Evolutionary conservation across 2,329 filamentous ascomycete species (phyloP), one percentile per base, ranked within the genome.

Genomic region (Aspergillus carbonarius): DNA sequence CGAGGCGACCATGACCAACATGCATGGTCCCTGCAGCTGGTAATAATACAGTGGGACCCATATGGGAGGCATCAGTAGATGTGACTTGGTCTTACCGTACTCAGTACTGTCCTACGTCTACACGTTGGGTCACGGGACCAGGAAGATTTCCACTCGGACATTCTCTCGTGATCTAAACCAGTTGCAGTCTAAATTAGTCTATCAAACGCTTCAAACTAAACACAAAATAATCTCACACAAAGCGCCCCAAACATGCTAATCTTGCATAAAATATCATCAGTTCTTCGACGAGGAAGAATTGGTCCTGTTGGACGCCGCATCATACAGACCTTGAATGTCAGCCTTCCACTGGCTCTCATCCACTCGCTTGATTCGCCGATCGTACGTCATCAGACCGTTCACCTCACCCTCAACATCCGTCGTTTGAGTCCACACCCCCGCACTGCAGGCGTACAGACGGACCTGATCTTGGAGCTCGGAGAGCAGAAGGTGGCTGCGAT

Each of bases 391-490:
- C 57, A 91, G 75, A 0, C 88, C 88, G 64, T 91, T 91, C 8
- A 91, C 85, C 70, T 91, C 88, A 4, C 88, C 88, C 69, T 91
- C 88, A 0, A 91, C 88, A 65, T 91, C 88, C 0, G 86, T 89
- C 0, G 88, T 91, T 76, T 91, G 88, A 0, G 88, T 91, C 82
- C 87, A 91, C 0, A 91, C 82, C 10, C 83, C 88, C 0, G 84
- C 88, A 34, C 83, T 88, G 73, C 88, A 91, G 0, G 84, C 79
- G 57, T 80, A 90, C 10, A 73, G 74, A 58, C 84, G 78, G 12
- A 79, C 71, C 59, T 84, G 82, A 2, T 80, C 78, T 12, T 70
- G 66, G 2, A 85, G 70, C 58, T 84, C 81, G 3, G 52, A 63
- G 2, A 84, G 74, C 1, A 84, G 70, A 13, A 81, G 65, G 42